Evolutionary conservation across 441 rosid species (phyloP).

Genomic region (Populus hybrid): DNA sequence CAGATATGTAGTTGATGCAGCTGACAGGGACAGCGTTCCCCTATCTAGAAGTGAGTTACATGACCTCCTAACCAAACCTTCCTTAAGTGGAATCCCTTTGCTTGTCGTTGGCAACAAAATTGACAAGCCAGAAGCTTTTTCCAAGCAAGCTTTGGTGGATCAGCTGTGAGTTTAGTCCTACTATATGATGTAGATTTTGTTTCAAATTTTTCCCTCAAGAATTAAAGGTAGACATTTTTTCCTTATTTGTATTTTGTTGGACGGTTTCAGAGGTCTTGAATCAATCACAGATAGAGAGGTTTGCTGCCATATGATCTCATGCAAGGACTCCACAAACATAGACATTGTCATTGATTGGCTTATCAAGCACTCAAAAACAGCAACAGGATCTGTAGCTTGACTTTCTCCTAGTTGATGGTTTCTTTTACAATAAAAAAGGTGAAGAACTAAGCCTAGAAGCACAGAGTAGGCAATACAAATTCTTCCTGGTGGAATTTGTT

Average conservation of each 20-base stretch:
- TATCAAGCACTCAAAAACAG: slow-evolving; percentile 85
- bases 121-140: slow-evolving; percentile 91
- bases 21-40: slow-evolving; percentile 86
- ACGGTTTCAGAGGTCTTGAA: slow-evolving; percentile 70
- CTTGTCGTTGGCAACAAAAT: slow-evolving; percentile 92
- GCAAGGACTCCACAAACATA: slow-evolving; percentile 89
- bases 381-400: slow-evolving; percentile 29
- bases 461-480: neutral
- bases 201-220: neutral
- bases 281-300: slow-evolving; percentile 80
- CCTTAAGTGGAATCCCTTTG: slow-evolving; percentile 78
- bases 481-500: neutral
- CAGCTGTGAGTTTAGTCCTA: slow-evolving; percentile 59
- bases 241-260: slow-evolving; percentile 1
- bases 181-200: neutral
- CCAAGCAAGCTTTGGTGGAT: slow-evolving; percentile 93
- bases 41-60: slow-evolving; percentile 79
- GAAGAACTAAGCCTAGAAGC: neutral
- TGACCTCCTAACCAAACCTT: slow-evolving; percentile 77
- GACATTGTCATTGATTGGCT: slow-evolving; percentile 94
- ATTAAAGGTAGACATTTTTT: neutral
- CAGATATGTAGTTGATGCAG: slow-evolving; percentile 95
- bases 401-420: neutral
- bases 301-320: slow-evolving; percentile 96
- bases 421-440: neutral